Evolutionary conservation across 768 basidiomycete species (phyloP), one percentile per base, ranked within the genome.

Genomic region (Vararia minispora): DNA sequence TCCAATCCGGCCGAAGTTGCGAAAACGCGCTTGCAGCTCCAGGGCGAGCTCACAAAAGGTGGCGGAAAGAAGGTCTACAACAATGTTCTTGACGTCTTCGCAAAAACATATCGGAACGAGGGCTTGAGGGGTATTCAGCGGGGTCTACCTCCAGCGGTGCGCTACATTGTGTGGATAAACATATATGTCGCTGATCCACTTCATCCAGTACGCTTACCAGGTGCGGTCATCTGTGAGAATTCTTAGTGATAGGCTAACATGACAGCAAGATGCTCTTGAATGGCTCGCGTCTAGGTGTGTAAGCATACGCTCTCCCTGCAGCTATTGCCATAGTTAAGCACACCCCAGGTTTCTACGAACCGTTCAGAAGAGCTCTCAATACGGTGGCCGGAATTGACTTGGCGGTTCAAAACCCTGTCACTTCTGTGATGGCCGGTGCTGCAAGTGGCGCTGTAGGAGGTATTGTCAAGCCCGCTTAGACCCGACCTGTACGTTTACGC

Each of bases 1-100:
- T 84, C 82, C 4, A 86, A 86, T 47, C 77, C 80, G 10, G 79
- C 78, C 4, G 81, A 82, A 52, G 88, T 91, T 16, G 84, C 86
- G 31, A 98, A 98, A 62, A 98, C 95, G 28, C 81, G 94, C 39
- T 62, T 99, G 35, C 95, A 99, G 57, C 72, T 99, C 18, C 91
- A 98, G 54, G 95, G 94, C 18, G 95, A 98, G 58, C 74, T 99
- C 9, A 76, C 84, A 24, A 89, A 82, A 53, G 69, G 60, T 6
- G 76, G 80, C 7, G 69, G 68, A 12, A 46, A 58, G 47, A 85
- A 76, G 54, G 86, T 97, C 3, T 99, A 99, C 65, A 85, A 74
- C 43, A 86, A 79, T 54, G 84, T 81, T n/a, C 43, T 89, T 28
- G 92, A 98, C 52, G 90, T 86, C 11, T 61, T 94, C 23, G 62